Percentiles rank a stretch among this genome's conserved stretches.
Conservation (phyloP, 306 rosid species). For the Malus asiatica region DNA sequence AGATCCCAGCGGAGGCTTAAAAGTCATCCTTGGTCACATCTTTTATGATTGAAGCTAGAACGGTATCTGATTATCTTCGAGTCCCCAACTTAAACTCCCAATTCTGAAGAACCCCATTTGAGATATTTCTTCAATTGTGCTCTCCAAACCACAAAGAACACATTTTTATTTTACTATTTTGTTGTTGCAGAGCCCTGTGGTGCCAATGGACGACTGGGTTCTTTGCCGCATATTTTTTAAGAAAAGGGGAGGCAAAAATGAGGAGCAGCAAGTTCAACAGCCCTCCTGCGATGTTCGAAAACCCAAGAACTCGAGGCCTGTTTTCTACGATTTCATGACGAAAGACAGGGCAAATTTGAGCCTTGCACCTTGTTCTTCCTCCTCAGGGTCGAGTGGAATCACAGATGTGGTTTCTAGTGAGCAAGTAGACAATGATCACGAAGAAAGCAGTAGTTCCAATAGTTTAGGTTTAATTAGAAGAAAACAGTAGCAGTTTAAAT, state of each 20-base stretch:
- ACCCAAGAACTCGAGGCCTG: slow-evolving; percentile 29
- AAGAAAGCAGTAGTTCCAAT: slow-evolving; percentile 73
- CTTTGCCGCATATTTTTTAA: slow-evolving; percentile 87
- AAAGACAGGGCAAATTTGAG: slow-evolving; percentile 37
- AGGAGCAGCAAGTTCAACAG: slow-evolving; percentile 22
- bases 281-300: neutral
- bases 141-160: neutral
- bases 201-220: slow-evolving; percentile 63
- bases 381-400: slow-evolving; percentile 69
- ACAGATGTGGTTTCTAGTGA: slow-evolving; percentile 46
- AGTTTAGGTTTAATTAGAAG: slow-evolving; percentile 38
- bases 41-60: no score
- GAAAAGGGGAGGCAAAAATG: slow-evolving; percentile 51
- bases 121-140: neutral
- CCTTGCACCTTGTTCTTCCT: slow-evolving; percentile 35
- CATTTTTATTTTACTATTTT: neutral
- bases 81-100: no score
- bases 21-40: no score
- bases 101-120: neutral
- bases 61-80: no score
- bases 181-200: slow-evolving; percentile 27
- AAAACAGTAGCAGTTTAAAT: slow-evolving; percentile 23
- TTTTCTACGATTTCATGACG: slow-evolving; percentile 77
- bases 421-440: slow-evolving; percentile 42
- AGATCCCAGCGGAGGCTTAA: no score